Evolutionary conservation across 1,284 basidiomycete genomes (phyloP).

Genomic region (Schizopora paradoxa): DNA sequence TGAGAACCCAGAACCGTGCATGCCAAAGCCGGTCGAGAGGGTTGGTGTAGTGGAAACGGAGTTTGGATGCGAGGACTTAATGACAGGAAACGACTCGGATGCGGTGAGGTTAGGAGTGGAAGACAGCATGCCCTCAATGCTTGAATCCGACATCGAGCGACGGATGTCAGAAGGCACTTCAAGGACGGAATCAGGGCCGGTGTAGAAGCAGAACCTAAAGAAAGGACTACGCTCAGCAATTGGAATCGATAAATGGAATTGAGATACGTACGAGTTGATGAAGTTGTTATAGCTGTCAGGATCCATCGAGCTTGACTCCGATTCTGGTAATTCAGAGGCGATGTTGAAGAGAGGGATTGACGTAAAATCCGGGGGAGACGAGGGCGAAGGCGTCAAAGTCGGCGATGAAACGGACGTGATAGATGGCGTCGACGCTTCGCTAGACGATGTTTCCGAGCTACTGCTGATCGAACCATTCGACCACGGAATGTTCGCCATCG

Average conservation of each 20-base stretch:
- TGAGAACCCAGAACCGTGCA: neutral
- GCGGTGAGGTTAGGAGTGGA: constrained; percentile 16
- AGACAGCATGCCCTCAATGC: constrained; percentile 44
- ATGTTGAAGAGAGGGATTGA: constrained; percentile 23
- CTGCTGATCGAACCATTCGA: too few relatives aligned
- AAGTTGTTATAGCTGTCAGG: constrained; percentile 51
- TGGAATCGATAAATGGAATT: neutral
- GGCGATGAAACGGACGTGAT: constrained; percentile 39
- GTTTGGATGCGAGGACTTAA: constrained; percentile 2
- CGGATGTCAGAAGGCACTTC: constrained; percentile 30
- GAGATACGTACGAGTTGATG: constrained; percentile 50
- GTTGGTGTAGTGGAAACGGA: constrained; percentile 3
- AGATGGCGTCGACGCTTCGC: constrained; percentile 53
- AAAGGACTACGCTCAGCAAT: constrained; percentile 9
- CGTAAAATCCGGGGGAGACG: constrained; percentile 26
- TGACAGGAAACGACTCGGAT: constrained; percentile 3
- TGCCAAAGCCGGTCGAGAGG: neutral
- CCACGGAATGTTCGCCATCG: too few relatives aligned
- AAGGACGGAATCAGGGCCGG: constrained; percentile 38
- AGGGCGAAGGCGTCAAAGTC: constrained; percentile 34
- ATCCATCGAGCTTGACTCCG: constrained; percentile 19
- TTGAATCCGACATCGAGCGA: constrained; percentile 51
- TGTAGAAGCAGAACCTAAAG: constrained; percentile 72
- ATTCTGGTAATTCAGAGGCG: constrained; percentile 10
- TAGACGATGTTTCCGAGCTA: too few relatives aligned